Conservation (phyloP, 176 grass and related monocot genomes). For the Elaeis guineensis region DNA sequence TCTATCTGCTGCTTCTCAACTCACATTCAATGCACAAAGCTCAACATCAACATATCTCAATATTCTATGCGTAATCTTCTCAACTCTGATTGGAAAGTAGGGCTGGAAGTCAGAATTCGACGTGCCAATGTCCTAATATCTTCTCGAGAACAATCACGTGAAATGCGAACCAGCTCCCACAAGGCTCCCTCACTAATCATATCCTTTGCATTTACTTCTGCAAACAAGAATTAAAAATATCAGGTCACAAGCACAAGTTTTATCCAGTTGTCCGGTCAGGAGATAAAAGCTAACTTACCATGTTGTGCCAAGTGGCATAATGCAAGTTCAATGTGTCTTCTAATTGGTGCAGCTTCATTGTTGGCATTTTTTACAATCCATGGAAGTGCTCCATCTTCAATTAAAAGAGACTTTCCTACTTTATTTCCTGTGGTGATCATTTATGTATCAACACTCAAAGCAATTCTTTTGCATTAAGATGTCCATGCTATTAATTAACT, state of each 20-base stretch:
- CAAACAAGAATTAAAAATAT: slow-evolving; percentile 18
- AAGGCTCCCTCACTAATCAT: slow-evolving; percentile 78
- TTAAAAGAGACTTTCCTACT: slow-evolving; percentile 70
- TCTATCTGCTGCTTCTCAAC: too few relatives aligned
- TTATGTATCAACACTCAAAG: too few relatives aligned
- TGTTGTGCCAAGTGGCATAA: slow-evolving; percentile 96
- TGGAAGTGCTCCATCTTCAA: slow-evolving; percentile 86
- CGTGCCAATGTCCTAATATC: slow-evolving; percentile 82
- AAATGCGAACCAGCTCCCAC: slow-evolving; percentile 95
- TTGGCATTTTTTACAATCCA: slow-evolving; percentile 99
- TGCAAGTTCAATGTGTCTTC: slow-evolving; percentile 90
- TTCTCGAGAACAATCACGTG: slow-evolving; percentile 90
- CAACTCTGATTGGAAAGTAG: slow-evolving; percentile 75
- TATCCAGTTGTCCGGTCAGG: neutral
- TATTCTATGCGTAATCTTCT: slow-evolving; percentile 75
- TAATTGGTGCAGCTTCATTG: slow-evolving; percentile 93
- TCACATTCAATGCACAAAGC: too few relatives aligned
- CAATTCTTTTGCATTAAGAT: too few relatives aligned
- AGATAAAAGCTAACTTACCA: slow-evolving; percentile 31
- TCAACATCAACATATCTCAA: slow-evolving; percentile 20
- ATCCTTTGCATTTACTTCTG: slow-evolving; percentile 88
- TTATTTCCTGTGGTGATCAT: slow-evolving; percentile 55
- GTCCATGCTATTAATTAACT: too few relatives aligned
- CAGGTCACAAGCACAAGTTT: neutral
- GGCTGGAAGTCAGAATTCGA: slow-evolving; percentile 71